These are phyloP conservation scores for Tuber calosporum DNA, from an alignment of 495 filamentous ascomycete genomes.

Conservation along the genomic window DNA sequence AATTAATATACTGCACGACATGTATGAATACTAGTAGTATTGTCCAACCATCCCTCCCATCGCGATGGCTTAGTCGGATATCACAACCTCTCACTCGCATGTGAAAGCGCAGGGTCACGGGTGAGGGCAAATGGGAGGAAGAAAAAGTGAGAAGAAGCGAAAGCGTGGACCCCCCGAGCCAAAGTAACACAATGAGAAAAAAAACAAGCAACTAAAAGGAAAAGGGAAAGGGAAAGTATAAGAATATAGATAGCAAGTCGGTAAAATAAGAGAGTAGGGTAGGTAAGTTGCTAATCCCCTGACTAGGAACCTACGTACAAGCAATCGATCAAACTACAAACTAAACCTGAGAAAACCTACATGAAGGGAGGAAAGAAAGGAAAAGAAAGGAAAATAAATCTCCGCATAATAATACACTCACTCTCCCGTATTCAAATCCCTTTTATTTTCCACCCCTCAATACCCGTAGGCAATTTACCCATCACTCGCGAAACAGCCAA, in stretches of 20 bases:
- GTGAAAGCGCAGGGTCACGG: not conserved
- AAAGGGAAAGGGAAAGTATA: not conserved
- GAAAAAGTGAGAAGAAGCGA: not conserved
- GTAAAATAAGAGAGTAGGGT: not conserved
- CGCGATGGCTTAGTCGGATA: not conserved
- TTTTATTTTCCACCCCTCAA: not conserved
- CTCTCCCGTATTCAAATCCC: not conserved
- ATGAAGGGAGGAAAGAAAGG: not conserved
- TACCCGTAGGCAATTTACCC: not conserved
- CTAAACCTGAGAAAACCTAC: not conserved
- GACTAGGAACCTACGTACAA: not conserved
- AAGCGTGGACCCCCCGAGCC: not conserved
- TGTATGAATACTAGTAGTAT: not conserved
- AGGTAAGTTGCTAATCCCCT: not conserved
- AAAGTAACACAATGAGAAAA: not conserved
- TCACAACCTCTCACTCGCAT: not conserved
- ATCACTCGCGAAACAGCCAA: not conserved
- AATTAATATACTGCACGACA: not conserved
- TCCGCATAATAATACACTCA: not conserved
- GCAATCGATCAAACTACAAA: not conserved
- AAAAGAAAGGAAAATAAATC: not conserved
- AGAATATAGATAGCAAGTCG: slow-evolving; percentile 4
- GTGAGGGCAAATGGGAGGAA: not conserved
- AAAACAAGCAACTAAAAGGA: not conserved
- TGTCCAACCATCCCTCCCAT: not conserved